Percentiles rank a stretch among this genome's conserved stretches.
phyloP scores from a whole-genome alignment of 2,329 filamentous ascomycete genomes.

The Berkeleyomyces basicola region DNA sequence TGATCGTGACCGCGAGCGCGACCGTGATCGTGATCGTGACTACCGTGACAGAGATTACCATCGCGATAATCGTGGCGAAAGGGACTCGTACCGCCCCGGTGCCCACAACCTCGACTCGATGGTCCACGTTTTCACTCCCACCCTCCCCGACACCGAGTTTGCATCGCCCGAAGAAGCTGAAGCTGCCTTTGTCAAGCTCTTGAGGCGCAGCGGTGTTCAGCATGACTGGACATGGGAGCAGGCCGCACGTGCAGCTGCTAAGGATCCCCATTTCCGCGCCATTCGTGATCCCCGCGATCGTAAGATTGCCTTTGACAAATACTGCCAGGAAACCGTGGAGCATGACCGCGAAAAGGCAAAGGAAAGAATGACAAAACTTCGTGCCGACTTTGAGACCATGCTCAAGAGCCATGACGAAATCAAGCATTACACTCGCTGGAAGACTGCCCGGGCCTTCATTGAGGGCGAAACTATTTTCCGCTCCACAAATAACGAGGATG shows the following conservation, averaged over 20 bases:
- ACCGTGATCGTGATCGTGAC: constrained; percentile 15
- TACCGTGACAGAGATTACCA: constrained; percentile 23
- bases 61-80: constrained; percentile 19
- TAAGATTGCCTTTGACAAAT: constrained; percentile 86
- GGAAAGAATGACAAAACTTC: constrained; percentile 80
- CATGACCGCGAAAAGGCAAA: constrained; percentile 92
- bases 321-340: constrained; percentile 71
- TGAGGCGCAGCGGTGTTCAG: constrained; percentile 71
- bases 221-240: constrained; percentile 90
- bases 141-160: constrained; percentile 60
- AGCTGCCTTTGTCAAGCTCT: constrained; percentile 77
- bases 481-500: constrained; percentile 71
- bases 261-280: constrained; percentile 81
- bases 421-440: constrained; percentile 93
- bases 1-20: constrained; percentile 13
- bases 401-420: constrained; percentile 92
- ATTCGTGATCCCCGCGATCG: constrained; percentile 86
- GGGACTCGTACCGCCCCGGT: constrained; percentile 18
- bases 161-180: constrained; percentile 74
- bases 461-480: constrained; percentile 92
- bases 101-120: constrained; percentile 5
- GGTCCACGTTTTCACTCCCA: constrained; percentile 30
- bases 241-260: constrained; percentile 68
- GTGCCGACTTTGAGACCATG: constrained; percentile 90
- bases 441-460: constrained; percentile 83